Evolutionary conservation across 129 eudicot species (phyloP).

Genomic region (Apium graveolens): DNA sequence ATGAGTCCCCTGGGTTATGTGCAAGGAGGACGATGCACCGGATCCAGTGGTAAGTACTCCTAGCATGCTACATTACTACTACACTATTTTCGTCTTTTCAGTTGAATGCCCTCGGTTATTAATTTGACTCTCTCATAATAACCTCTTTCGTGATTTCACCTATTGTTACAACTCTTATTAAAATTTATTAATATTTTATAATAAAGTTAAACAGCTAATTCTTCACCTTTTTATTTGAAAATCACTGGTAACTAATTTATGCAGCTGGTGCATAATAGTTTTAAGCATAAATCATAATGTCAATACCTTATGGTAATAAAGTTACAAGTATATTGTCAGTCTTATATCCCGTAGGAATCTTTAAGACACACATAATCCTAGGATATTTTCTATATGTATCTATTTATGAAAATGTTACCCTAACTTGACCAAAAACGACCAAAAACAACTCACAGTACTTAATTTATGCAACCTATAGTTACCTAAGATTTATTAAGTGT

Average conservation of each 20-base stretch:
- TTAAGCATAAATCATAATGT: background rate
- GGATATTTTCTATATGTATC: background rate
- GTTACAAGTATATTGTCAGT: background rate
- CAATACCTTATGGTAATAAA: background rate
- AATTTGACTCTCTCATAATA: background rate
- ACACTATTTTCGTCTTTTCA: background rate
- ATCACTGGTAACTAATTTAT: slow-evolving; percentile 5
- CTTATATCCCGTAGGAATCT: background rate
- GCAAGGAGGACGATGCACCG: slow-evolving; percentile 91
- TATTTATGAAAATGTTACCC: background rate
- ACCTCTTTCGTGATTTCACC: background rate
- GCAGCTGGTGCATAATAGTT: background rate
- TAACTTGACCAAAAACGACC: background rate
- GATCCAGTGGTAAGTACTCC: slow-evolving; percentile 77
- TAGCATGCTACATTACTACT: background rate
- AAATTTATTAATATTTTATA: background rate
- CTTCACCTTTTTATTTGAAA: background rate
- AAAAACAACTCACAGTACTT: background rate
- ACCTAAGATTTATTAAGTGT: background rate
- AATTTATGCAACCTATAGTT: background rate
- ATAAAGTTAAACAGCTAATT: background rate
- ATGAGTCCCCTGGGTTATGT: slow-evolving; percentile 98
- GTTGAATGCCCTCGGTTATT: background rate
- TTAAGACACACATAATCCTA: background rate
- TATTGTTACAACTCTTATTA: background rate